Conservation (phyloP, 2,329 filamentous ascomycete species). For the Pestalotiopsis sp. region DNA sequence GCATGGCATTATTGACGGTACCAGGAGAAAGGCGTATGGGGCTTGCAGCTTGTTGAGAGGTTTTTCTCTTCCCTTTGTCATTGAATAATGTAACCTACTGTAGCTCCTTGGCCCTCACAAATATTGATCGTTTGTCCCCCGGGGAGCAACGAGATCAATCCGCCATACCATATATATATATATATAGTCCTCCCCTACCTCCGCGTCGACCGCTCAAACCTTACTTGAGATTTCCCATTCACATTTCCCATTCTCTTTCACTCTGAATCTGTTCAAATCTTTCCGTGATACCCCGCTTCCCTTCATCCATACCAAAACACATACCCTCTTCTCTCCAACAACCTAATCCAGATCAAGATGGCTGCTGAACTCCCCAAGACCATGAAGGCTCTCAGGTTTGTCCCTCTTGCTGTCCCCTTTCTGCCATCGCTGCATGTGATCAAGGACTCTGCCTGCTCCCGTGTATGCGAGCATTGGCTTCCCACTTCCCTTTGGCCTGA, state of each 20-base stretch:
- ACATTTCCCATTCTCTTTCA: background rate
- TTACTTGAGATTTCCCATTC: slow-evolving; percentile 1
- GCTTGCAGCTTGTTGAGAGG: background rate
- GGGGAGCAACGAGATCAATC: background rate
- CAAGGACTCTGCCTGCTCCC: slow-evolving; percentile 1
- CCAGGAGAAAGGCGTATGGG: background rate
- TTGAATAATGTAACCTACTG: background rate
- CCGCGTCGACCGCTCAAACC: background rate
- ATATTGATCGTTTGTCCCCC: background rate
- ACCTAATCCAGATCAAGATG: slow-evolving; percentile 30
- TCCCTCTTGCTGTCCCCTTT: slow-evolving; percentile 11
- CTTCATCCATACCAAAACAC: background rate
- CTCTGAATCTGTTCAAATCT: background rate
- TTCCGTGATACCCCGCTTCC: slow-evolving; percentile 14
- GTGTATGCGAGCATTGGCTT: background rate
- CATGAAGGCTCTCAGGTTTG: slow-evolving; percentile 60
- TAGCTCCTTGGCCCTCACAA: background rate
- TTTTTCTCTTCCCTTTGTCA: background rate
- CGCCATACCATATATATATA: background rate
- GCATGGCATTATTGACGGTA: background rate
- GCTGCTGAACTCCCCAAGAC: slow-evolving; percentile 33
- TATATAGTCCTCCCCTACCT: background rate
- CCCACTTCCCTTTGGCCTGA: background rate
- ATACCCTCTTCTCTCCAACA: slow-evolving; percentile 15
- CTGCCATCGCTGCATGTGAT: background rate